Conservation (phyloP, 2,329 filamentous ascomycete genomes). For the Zasmidium citrigriseum region DNA sequence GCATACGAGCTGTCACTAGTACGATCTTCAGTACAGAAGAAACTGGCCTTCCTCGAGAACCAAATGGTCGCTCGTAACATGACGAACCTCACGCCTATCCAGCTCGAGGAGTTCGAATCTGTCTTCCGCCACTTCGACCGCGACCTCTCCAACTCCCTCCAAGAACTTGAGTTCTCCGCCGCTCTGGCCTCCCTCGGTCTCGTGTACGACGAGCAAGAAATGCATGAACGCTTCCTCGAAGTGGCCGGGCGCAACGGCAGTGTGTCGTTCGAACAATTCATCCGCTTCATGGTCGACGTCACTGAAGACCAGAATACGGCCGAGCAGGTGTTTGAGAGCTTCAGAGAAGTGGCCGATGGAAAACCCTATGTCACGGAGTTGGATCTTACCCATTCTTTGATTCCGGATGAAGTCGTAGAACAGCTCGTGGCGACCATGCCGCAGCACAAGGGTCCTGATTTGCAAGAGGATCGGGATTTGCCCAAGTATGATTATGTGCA, state of each 20-base stretch:
- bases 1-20: conserved; percentile 91
- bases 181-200: conserved; percentile 92
- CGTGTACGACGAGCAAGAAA: conserved; percentile 96
- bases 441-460: conserved; percentile 76
- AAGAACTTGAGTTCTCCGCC: conserved; percentile 93
- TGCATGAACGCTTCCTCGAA: conserved; percentile 91
- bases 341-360: conserved; percentile 94
- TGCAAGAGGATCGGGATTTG: conserved; percentile 78
- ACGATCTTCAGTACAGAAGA: conserved; percentile 90
- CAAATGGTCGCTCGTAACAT: conserved; percentile 98
- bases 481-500: conserved; percentile 94
- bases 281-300: conserved; percentile 98
- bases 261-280: conserved; percentile 98
- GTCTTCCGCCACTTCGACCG: conserved; percentile 98
- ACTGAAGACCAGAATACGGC: conserved; percentile 99
- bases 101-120: conserved; percentile 96
- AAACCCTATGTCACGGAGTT: conserved; percentile 99
- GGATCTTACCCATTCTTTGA: conserved; percentile 89
- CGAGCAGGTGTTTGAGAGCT: conserved; percentile 97
- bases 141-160: conserved; percentile 83
- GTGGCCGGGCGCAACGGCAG: conserved; percentile 68
- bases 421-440: conserved; percentile 88
- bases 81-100: conserved; percentile 97
- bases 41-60: conserved; percentile 94
- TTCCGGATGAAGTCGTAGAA: conserved; percentile 96